Conservation (phyloP, 257 asterid species). For the Nicotiana otophora region DNA sequence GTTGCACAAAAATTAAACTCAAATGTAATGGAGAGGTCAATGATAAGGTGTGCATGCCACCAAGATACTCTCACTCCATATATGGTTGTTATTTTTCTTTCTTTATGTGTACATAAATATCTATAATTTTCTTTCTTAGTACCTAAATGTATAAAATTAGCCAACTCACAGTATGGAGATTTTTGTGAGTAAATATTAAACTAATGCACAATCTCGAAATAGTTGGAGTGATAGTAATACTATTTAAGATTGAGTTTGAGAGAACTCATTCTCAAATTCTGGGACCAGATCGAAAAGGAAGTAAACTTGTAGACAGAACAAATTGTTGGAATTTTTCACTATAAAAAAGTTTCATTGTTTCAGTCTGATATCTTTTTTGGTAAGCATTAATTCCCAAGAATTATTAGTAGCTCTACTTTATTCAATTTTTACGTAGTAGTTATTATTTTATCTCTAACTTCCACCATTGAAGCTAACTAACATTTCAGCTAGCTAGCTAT, state of each 20-base stretch:
- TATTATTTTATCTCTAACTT: background rate
- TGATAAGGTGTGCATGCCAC: background rate
- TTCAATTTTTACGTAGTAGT: background rate
- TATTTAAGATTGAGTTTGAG: background rate
- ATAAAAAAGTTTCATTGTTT: background rate
- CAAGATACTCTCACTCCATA: background rate
- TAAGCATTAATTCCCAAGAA: background rate
- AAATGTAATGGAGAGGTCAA: background rate
- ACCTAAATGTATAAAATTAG: background rate
- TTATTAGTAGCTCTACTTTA: background rate
- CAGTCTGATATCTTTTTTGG: background rate
- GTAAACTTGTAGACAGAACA: slow-evolving; percentile 7
- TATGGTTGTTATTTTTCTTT: background rate
- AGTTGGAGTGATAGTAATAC: background rate
- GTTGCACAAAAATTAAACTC: background rate
- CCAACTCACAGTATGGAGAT: background rate
- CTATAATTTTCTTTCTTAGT: background rate
- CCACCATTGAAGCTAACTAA: slow-evolving; percentile 11
- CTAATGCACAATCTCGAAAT: background rate
- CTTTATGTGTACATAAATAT: background rate
- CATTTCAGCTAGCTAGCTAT: background rate
- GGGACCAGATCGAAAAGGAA: slow-evolving; percentile 9
- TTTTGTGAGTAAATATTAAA: background rate
- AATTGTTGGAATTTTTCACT: background rate
- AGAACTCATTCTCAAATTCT: background rate